Conservation (phyloP, 2,329 filamentous ascomycete genomes). For the Fusarium nygamai region DNA sequence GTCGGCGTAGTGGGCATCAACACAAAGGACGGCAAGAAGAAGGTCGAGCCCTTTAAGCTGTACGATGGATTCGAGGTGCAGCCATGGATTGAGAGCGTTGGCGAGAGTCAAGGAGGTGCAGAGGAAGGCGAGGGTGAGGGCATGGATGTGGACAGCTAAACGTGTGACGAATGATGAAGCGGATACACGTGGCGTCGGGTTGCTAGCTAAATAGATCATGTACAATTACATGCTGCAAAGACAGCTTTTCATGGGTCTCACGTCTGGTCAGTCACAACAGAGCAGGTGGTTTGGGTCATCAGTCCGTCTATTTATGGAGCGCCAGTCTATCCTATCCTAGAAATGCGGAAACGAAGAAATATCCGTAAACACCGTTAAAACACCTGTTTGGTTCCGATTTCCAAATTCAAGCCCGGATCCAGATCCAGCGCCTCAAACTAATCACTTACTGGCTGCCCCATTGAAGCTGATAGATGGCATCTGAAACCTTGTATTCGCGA, state of each 20-base stretch:
- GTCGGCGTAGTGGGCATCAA: constrained; percentile 81
- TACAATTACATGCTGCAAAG: constrained; percentile 48
- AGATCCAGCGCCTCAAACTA: constrained; percentile 16
- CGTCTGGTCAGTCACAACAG: constrained; percentile 10
- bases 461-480: constrained; percentile 80
- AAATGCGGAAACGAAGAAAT: constrained; percentile 16
- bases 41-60: constrained; percentile 84
- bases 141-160: constrained; percentile 52
- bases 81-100: constrained; percentile 82
- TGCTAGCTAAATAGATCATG: constrained; percentile 48
- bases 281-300: constrained; percentile 28
- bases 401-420: constrained; percentile 9
- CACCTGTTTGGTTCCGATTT: constrained; percentile 22
- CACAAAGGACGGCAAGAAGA: constrained; percentile 60
- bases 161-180: constrained; percentile 18
- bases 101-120: constrained; percentile 59
- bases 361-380: constrained; percentile 27
- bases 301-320: constrained; percentile 39
- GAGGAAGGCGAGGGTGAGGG: constrained; percentile 47
- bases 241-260: constrained; percentile 44
- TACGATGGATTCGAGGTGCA: constrained; percentile 90
- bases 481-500: constrained; percentile 77
- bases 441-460: constrained; percentile 74
- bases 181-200: constrained; percentile 36
- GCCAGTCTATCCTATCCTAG: constrained; percentile 32